A percentile compares a stretch with the other conserved stretches of the same genome.
phyloP scores from a whole-genome alignment of 2,329 filamentous ascomycete species.

The Fusarium nematophilum region DNA sequence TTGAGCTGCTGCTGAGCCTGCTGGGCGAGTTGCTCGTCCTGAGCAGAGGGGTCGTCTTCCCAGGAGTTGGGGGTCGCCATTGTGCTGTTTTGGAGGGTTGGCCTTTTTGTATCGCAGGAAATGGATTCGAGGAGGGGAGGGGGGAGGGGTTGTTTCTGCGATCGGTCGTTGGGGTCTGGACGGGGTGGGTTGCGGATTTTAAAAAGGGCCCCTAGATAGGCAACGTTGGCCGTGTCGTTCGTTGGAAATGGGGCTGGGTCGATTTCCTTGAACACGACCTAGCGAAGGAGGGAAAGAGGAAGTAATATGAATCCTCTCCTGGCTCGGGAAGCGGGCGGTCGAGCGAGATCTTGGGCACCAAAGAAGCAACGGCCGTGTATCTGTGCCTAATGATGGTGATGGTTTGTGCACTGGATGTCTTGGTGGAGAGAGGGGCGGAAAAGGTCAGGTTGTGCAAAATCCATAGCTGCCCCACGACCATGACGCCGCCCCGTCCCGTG shows the following conservation, averaged over 20 bases:
- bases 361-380: constrained; percentile 32
- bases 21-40: constrained; percentile 81
- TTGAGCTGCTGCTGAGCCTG: constrained; percentile 83
- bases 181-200: constrained; percentile 36
- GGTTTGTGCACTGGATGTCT: constrained; percentile 37
- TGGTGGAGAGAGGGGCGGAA: constrained; percentile 42
- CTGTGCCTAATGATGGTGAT: constrained; percentile 40
- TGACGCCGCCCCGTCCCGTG: constrained; percentile 43
- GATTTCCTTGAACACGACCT: constrained; percentile 10
- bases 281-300: constrained; percentile 9
- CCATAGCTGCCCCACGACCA: constrained; percentile 54
- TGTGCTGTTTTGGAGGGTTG: constrained; percentile 43
- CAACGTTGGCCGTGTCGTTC: constrained; percentile 24
- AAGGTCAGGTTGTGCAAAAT: constrained; percentile 53
- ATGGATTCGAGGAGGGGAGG: constrained; percentile 26
- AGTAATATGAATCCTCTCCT: constrained; percentile 9
- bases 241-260: constrained; percentile 22
- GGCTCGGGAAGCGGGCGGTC: constrained; percentile 4
- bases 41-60: constrained; percentile 86
- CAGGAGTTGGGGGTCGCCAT: constrained; percentile 96
- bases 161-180: constrained; percentile 39
- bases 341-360: constrained; percentile 40
- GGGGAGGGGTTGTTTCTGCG: no score
- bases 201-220: constrained; percentile 39
- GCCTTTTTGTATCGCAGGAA: constrained; percentile 17